These are phyloP conservation scores for Xylariaceae sp. DNA, from an alignment of 2,329 filamentous ascomycete genomes.

Conservation along the genomic window DNA sequence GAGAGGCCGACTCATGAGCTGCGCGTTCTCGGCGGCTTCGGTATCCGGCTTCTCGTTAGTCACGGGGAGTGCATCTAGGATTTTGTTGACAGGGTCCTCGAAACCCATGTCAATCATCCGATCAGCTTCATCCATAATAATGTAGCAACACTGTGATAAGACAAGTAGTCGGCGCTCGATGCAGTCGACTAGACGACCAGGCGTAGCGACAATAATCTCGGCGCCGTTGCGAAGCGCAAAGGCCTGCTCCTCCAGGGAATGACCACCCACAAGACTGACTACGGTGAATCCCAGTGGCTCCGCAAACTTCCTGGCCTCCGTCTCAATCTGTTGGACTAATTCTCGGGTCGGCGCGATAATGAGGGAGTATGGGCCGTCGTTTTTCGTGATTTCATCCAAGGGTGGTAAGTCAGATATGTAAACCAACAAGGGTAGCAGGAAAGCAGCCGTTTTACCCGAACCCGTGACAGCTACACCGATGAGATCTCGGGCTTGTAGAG, in stretches of 20 bases:
- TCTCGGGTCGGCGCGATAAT: conserved; percentile 95
- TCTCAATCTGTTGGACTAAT: conserved; percentile 93
- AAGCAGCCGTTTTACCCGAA: conserved; percentile 96
- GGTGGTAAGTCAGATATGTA: conserved; percentile 90
- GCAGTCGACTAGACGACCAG: conserved; percentile 92
- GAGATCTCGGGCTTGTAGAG: conserved; percentile 85
- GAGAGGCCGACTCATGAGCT: conserved; percentile 76
- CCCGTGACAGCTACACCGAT: conserved; percentile 97
- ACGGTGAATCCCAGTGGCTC: conserved; percentile 85
- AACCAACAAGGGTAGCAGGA: conserved; percentile 83
- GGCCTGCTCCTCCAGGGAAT: conserved; percentile 88
- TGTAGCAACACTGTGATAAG: conserved; percentile 91
- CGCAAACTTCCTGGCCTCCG: conserved; percentile 89
- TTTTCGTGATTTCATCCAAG: conserved; percentile 78
- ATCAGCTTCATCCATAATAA: conserved; percentile 99
- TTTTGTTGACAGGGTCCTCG: conserved; percentile 95
- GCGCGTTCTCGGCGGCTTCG: conserved; percentile 80
- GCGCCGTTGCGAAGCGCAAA: conserved; percentile 86
- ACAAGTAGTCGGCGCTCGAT: conserved; percentile 90
- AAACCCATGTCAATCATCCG: conserved; percentile 99
- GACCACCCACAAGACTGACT: conserved; percentile 96
- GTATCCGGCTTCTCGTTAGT: conserved; percentile 92
- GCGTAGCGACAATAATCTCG: conserved; percentile 97
- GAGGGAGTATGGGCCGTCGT: conserved; percentile 95
- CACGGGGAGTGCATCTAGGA: conserved; percentile 88